These are phyloP conservation scores for Carex littledalei DNA, from an alignment of 176 grass and related monocot species.

Conservation along the genomic window DNA sequence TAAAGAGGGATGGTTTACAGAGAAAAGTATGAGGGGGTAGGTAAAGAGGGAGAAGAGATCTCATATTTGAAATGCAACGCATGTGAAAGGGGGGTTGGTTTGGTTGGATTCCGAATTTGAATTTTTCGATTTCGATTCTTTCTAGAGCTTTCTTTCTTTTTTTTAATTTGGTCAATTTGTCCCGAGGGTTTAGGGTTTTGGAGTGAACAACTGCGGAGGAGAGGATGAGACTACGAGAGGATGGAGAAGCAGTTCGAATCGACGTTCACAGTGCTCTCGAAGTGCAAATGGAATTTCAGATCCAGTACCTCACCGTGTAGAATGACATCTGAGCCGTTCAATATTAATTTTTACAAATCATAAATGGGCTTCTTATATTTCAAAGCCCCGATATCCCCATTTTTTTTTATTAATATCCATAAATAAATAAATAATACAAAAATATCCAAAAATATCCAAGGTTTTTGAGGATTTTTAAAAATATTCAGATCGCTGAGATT, in stretches of 20 bases:
- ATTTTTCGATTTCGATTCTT: background rate
- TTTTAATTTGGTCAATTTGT: background rate
- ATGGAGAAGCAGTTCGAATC: background rate
- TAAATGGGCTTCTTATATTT: too few relatives aligned
- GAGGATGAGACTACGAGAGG: background rate
- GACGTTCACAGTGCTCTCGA: too few relatives aligned
- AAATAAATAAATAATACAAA: too few relatives aligned
- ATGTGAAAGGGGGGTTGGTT: slow-evolving; percentile 24
- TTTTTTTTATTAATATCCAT: too few relatives aligned
- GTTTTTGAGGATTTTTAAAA: too few relatives aligned
- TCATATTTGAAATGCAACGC: slow-evolving; percentile 56
- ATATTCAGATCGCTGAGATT: too few relatives aligned
- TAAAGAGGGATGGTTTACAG: background rate
- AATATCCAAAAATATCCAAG: too few relatives aligned
- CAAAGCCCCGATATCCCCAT: too few relatives aligned
- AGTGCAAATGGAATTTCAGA: too few relatives aligned
- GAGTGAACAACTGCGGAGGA: background rate
- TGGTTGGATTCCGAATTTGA: slow-evolving; percentile 24
- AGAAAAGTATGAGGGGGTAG: slow-evolving; percentile 11
- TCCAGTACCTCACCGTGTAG: too few relatives aligned
- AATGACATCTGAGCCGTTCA: too few relatives aligned
- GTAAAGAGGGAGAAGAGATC: slow-evolving; percentile 41
- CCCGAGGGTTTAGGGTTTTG: slow-evolving; percentile 14
- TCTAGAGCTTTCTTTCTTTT: background rate
- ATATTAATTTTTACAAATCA: too few relatives aligned